Percentiles rank a stretch among this genome's conserved stretches.
These are phyloP conservation scores for Alternaria sp. DNA, from an alignment of 2,329 filamentous ascomycete genomes.

Conservation along the genomic window DNA sequence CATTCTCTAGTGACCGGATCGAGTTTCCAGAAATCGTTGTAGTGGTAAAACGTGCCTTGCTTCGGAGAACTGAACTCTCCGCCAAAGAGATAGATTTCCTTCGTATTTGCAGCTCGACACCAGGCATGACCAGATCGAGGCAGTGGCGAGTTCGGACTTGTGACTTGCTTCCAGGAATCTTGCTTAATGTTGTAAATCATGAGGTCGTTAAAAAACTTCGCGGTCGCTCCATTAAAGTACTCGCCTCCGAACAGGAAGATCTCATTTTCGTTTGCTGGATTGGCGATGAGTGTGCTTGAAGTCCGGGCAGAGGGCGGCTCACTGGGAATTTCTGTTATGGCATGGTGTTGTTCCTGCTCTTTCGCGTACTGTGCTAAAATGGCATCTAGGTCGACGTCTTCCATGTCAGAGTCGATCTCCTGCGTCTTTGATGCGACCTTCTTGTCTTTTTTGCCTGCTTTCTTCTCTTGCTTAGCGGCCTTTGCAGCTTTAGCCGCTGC, in stretches of 20 bases:
- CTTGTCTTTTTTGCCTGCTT: constrained; percentile 77
- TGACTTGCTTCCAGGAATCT: constrained; percentile 90
- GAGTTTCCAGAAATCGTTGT: constrained; percentile 97
- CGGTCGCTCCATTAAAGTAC: constrained; percentile 90
- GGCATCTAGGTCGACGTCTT: constrained; percentile 91
- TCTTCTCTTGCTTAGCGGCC: constrained; percentile 83
- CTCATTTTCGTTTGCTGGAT: constrained; percentile 85
- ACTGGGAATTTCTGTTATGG: constrained; percentile 82
- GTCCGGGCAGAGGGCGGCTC: constrained; percentile 79
- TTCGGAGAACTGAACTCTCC: constrained; percentile 97
- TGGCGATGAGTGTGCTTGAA: constrained; percentile 83
- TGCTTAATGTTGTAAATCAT: constrained; percentile 77
- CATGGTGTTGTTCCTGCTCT: constrained; percentile 90
- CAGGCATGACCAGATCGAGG: constrained; percentile 93
- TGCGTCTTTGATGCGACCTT: constrained; percentile 76
- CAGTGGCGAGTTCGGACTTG: constrained; percentile 87
- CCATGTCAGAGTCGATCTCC: constrained; percentile 84
- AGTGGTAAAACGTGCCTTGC: constrained; percentile 98
- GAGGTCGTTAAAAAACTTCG: constrained; percentile 73
- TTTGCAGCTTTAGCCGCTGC: constrained; percentile 63
- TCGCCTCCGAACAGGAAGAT: constrained; percentile 93
- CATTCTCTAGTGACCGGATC: constrained; percentile 87
- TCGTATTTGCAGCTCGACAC: constrained; percentile 86
- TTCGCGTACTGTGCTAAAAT: constrained; percentile 93
- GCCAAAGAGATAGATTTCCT: constrained; percentile 89